Conservation (phyloP, 176 grass and related monocot species). For the Triticum monococcum region DNA sequence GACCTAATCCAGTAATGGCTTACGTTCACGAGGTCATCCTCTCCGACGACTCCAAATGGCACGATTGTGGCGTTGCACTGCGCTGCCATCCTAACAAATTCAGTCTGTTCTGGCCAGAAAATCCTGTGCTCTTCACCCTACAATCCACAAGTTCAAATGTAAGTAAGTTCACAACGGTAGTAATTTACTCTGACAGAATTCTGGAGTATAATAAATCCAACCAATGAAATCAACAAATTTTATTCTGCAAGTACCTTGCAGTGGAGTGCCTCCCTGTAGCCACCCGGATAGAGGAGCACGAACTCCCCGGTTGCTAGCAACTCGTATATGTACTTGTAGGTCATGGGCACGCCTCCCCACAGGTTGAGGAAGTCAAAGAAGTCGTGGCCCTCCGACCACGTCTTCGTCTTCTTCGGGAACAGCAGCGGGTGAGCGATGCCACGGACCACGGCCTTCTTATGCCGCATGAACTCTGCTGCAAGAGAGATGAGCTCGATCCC, state of each 20-base stretch:
- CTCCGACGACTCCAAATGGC: constrained; percentile 65
- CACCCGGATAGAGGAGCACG: constrained; percentile 69
- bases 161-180: neutral
- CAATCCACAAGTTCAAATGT: neutral
- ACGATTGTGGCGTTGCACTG: constrained; percentile 62
- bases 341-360: constrained; percentile 60
- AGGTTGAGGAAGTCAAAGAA: constrained; percentile 66
- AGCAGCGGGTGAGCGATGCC: constrained; percentile 56
- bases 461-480: constrained; percentile 39
- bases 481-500: constrained; percentile 67
- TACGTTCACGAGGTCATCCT: constrained; percentile 62
- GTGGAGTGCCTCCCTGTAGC: constrained; percentile 65
- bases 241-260: constrained; percentile 39
- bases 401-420: constrained; percentile 40
- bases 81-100: constrained; percentile 71
- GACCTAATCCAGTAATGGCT: neutral
- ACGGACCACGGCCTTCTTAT: constrained; percentile 41
- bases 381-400: constrained; percentile 47
- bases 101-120: constrained; percentile 50
- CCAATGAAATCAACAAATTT: neutral
- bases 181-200: no score
- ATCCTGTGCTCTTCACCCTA: constrained; percentile 65
- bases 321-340: constrained; percentile 45
- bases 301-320: constrained; percentile 52
- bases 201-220: neutral